Evolutionary conservation across 495 filamentous ascomycete species (phyloP).

Genomic region (Penicillium flavigenum): DNA sequence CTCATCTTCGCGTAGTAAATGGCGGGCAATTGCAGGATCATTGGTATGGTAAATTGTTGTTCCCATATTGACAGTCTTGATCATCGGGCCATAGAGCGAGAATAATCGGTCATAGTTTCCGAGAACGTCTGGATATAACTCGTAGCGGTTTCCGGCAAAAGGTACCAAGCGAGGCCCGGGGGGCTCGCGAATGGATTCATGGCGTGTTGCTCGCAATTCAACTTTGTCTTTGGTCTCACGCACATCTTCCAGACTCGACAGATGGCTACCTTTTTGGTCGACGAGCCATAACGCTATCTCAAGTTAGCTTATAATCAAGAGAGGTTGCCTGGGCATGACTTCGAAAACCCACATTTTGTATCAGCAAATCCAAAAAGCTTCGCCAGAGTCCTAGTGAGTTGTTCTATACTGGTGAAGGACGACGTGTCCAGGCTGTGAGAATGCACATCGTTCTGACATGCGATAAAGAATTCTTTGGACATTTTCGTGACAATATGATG

Average conservation of each 20-base stretch:
- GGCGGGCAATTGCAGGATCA: neutral
- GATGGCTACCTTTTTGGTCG: neutral
- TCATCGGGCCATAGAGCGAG: neutral
- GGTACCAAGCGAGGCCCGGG: neutral
- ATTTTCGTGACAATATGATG: no score
- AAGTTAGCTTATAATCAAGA: neutral
- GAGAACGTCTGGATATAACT: neutral
- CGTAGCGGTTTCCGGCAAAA: neutral
- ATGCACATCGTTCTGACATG: no score
- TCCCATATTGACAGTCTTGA: neutral
- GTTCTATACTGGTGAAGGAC: neutral
- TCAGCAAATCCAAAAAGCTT: slow-evolving; percentile 1
- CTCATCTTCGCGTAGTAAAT: neutral
- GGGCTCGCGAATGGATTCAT: slow-evolving; percentile 2
- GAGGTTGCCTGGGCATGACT: no score
- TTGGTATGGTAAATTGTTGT: neutral
- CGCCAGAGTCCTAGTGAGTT: neutral
- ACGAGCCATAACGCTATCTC: slow-evolving; percentile 1
- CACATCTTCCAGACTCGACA: neutral
- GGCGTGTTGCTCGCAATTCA: slow-evolving; percentile 2
- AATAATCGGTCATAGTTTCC: neutral
- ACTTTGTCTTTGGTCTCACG: neutral
- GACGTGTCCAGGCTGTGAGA: neutral
- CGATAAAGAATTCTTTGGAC: neutral
- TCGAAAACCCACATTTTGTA: slow-evolving; percentile 3